Base-by-base conservation (phyloP, 2,329 filamentous ascomycete genomes). In the Alternaria gansuensis region DNA sequence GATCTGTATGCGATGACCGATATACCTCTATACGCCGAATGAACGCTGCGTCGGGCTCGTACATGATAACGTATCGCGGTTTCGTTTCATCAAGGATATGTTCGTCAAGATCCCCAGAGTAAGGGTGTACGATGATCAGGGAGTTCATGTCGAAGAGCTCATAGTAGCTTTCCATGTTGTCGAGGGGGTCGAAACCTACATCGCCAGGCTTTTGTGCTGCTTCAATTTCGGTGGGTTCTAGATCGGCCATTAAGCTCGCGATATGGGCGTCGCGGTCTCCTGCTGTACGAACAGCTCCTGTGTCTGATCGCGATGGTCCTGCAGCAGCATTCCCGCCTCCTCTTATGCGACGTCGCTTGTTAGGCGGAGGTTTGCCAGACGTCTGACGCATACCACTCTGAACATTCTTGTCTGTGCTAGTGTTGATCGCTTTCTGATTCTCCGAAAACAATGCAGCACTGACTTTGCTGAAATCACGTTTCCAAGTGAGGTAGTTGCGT, bases 21-120 rank as follows among this genome's bases (percentile, higher is more conserved):
- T 98, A 99, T 2, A 98, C 93, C 75, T 99, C 95, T 21, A 99
- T 90, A 36, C 94, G 85, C 13, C 95, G 88, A 71, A 98, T 97
- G 76, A 99, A 99, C 3, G 94, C 89, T 3, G 94, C 88, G 66
- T 98, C 93, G 1, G 95, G 94, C 75, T 98, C 95, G 77, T 97
- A 99, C 95, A 99, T 98, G 80, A 99, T 90, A 59, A 99, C 92
- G 77, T 97, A 97, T 60, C 91, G 88, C 33, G 95, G 95, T 72
- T 91, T 93, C 57, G 95, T 84, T 78, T 99, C 95, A 75, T 99
- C 94, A 1, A 99, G 85, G n/a, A 98, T 85, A 75, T 96, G 92
- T 74, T 98, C 95, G 75, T 99, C 95, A 81, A 94, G 90, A 74
- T 98, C 95, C 10, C 93, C 93, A 59, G 97, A 93, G 75, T 97